phyloP scores from a whole-genome alignment of 169 alveolate genomes.

The Cryptosporidium ubiquitum region DNA sequence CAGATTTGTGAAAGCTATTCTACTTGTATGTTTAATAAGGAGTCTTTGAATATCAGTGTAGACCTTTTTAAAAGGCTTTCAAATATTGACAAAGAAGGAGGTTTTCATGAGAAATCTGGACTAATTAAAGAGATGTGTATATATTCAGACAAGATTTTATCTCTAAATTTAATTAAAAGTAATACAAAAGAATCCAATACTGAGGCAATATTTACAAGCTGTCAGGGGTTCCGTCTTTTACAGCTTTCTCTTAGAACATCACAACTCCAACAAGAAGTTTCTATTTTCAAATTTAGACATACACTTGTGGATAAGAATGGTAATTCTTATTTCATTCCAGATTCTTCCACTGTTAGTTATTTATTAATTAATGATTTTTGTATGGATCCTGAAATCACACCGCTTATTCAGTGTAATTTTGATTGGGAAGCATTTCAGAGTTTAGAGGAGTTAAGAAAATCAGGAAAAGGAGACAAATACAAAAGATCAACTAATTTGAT shows the following conservation, averaged over 20 bases:
- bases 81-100: constrained; percentile 44
- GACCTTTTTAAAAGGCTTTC: background rate
- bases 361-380: constrained; percentile 60
- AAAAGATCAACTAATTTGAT: background rate
- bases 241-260: constrained; percentile 27
- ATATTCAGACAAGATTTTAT: background rate
- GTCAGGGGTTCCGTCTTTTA: constrained; percentile 36
- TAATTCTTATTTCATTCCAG: constrained; percentile 1
- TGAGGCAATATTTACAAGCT: background rate
- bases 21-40: background rate
- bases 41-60: background rate
- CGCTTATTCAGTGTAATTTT: constrained; percentile 20
- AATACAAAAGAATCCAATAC: background rate
- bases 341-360: constrained; percentile 15
- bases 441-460: background rate
- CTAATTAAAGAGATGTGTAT: constrained; percentile 9
- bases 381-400: constrained; percentile 49
- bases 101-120: constrained; percentile 16
- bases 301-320: constrained; percentile 19
- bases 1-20: constrained; percentile 17
- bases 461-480: background rate
- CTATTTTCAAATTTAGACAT: background rate
- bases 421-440: background rate
- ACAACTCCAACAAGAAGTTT: background rate
- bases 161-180: background rate